Evolutionary conservation across 192 early-diverging fungal species (phyloP).

Genomic region (Entrophospora sp.): DNA sequence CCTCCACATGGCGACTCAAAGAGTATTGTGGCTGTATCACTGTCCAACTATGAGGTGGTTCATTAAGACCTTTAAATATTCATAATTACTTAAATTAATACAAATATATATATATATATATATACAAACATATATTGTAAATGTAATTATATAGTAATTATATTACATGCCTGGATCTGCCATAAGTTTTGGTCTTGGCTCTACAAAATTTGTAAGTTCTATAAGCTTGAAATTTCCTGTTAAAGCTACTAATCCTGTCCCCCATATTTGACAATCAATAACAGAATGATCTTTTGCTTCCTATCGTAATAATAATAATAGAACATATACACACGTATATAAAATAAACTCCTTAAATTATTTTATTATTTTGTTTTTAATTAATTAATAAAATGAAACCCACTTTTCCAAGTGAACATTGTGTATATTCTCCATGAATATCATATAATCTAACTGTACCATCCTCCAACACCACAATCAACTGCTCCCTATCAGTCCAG

Average conservation of each 20-base stretch:
- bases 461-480: conserved; percentile 82
- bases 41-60: conserved; percentile 76
- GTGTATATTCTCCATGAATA: conserved; percentile 70
- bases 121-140: too few species aligned
- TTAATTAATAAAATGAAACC: too few species aligned
- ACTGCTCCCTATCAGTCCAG: conserved; percentile 82
- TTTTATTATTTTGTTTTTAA: too few species aligned
- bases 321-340: background rate
- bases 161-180: conserved; percentile 51
- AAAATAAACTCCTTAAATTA: background rate
- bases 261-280: conserved; percentile 82
- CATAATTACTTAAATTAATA: background rate
- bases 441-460: conserved; percentile 75
- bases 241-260: conserved; percentile 86
- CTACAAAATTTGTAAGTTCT: conserved; percentile 74
- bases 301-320: conserved; percentile 23
- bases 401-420: conserved; percentile 75
- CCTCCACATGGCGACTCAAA: conserved; percentile 82
- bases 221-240: conserved; percentile 75
- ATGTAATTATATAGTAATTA: background rate
- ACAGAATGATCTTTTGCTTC: conserved; percentile 76
- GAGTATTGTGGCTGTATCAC: conserved; percentile 83
- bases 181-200: conserved; percentile 71
- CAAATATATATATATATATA: too few species aligned
- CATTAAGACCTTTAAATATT: conserved; percentile 38